Base-by-base conservation (phyloP, 176 grass and related monocot genomes). In the Bothriochloa decipiens region DNA sequence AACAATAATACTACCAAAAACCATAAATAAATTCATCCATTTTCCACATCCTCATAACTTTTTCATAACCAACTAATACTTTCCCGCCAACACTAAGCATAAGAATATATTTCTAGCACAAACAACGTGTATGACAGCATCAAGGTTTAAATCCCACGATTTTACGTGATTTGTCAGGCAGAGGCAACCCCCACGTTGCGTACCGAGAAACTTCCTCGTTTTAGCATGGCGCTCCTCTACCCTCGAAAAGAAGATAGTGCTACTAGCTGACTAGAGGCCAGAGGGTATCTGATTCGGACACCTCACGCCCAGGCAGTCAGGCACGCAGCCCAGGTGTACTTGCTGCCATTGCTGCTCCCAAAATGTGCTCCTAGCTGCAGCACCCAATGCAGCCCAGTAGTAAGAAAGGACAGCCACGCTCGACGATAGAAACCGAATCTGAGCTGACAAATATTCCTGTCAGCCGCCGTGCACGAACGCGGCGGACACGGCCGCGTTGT, bases 181-280 rank as follows among this genome's bases (percentile, higher is more conserved):
- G 42, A 15, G 14, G 46, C 77, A 50, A 14, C 3, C 64, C 63
- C 6, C 63, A 73, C 22, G 8, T 29, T 5, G 69, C 0, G 15
- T 26, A 50, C 43, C 9, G 23, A 66, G 76, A 80, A 80, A 40
- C 42, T 65, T 73, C 76, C 57, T 17, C 15, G 55, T 53, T 86
- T 40, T 86, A 76, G 16, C 50, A 47, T 47, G 13, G 11, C 45
- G 13, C 45, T 47, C 3, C 11, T 45, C 10, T 3, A 32, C 29
- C 29, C 29, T 2, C 1, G 29, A 3, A 45, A 45, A 45, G 11
- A 45, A 45, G 11, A 45, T 13, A 3, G 9, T 42, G 9, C 41
- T 2, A 42, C 39, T 40, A 43, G 41, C 42, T 43, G 40, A 42
- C 40, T 42, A 1, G 8, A 9, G 42, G 46, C 45, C 47, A 50